Base-by-base conservation (phyloP, 345 rosid species). In the Euphorbia peplus region DNA sequence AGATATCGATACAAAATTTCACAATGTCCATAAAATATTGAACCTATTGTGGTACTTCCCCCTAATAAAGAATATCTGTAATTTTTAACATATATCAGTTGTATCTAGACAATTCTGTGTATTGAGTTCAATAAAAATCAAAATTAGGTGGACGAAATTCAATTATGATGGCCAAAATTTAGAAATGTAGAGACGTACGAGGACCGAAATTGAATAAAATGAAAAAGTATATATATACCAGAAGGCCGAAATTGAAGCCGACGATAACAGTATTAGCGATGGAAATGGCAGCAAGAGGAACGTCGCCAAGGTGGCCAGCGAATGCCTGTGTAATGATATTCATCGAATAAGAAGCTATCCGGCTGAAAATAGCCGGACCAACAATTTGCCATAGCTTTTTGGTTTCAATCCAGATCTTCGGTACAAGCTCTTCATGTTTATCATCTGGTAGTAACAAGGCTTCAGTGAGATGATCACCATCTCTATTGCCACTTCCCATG, bases 221-320 rank as follows among this genome's bases (percentile, higher is more conserved):
- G 12, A 6, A 8, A 24, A 9, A 4, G 14, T 1, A 42, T 46
- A 55, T 0, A 50, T 16, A 32, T 86, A 89, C 91, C 82, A 86
- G 68, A 64, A 89, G 81, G 60, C 95, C 89, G 14, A 79, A 88
- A 72, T 81, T 80, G 81, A 88, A 86, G 72, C 91, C 91, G 39
- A 78, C 86, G 18, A 86, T 86, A 70, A 88, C 91, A 22, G 83
- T 78, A 64, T 82, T 83, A 66, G 87, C 86, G 0, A 88, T 82
- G 70, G 88, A 85, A 57, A 86, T 76, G 14, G 95, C 80, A 42
- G 95, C 95, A 37, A 88, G 85, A 28, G 83, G 76, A 16, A 86
- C 75, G 30, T 85, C 88, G 39, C 89, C 89, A 24, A 88, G 83
- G 70, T 82, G 90, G 61, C 90, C 89, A 3, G 89, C 89, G 26